Conservation (phyloP, 148 eudicot species). For the Pouteria glomerata region DNA sequence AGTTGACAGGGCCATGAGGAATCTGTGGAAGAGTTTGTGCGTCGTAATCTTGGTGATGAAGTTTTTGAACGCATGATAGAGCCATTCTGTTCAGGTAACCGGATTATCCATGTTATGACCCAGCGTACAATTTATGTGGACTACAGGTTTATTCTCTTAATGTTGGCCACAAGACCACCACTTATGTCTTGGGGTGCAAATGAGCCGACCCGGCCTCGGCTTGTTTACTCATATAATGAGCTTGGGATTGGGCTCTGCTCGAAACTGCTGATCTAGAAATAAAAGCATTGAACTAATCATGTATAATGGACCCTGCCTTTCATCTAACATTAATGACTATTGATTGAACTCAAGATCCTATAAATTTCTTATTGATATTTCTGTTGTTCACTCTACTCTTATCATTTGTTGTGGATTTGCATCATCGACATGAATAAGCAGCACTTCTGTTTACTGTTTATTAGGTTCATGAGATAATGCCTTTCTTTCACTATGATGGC, state of each 20-base stretch:
- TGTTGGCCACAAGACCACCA: too few species aligned
- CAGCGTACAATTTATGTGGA: not conserved
- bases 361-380: not conserved
- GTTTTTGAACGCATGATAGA: slow-evolving; percentile 90
- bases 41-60: slow-evolving; percentile 83
- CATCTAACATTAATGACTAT: not conserved
- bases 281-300: not conserved
- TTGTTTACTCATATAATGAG: too few species aligned
- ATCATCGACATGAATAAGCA: not conserved
- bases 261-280: not conserved
- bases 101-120: not conserved
- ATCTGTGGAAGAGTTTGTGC: slow-evolving; percentile 85
- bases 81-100: slow-evolving; percentile 85
- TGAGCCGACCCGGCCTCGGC: too few species aligned
- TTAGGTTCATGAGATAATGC: not conserved
- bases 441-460: not conserved
- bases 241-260: too few species aligned
- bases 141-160: not conserved
- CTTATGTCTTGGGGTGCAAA: not conserved
- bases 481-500: not conserved
- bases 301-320: not conserved
- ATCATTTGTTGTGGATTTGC: not conserved
- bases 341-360: not conserved
- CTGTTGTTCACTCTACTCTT: not conserved
- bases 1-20: slow-evolving; percentile 70